These are phyloP conservation scores for Globisporangium acanthophoron DNA, from an alignment of 352 stramenopile species.

Conservation along the genomic window DNA sequence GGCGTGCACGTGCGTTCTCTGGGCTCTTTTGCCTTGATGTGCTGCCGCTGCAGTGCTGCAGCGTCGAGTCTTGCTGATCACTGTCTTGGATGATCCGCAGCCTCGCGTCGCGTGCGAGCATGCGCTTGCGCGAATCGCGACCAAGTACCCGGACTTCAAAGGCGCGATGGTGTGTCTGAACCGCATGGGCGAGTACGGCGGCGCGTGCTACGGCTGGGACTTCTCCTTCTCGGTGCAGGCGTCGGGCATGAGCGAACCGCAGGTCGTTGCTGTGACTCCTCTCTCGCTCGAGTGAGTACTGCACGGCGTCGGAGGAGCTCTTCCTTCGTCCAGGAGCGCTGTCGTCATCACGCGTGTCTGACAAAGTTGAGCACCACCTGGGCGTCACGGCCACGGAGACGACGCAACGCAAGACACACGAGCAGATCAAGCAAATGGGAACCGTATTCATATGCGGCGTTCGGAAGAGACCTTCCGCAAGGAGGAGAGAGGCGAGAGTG, in stretches of 20 bases:
- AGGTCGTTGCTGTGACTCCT: constrained; percentile 47
- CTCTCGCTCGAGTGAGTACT: constrained; percentile 22
- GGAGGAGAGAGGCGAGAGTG: neutral
- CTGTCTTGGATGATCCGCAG: constrained; percentile 14
- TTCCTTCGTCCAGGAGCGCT: neutral
- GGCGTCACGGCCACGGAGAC: neutral
- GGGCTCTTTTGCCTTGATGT: neutral
- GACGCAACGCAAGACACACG: no score
- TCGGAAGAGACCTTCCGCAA: neutral
- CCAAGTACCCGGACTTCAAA: constrained; percentile 54
- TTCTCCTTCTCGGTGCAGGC: constrained; percentile 70
- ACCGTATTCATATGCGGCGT: neutral
- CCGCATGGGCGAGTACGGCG: constrained; percentile 61
- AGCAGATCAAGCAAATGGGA: neutral
- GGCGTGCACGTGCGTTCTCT: constrained; percentile 52
- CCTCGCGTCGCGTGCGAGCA: constrained; percentile 52
- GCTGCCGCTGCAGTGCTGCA: neutral
- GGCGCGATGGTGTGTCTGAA: constrained; percentile 81
- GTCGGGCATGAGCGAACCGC: constrained; percentile 39
- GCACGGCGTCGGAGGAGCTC: neutral
- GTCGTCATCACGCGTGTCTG: no score
- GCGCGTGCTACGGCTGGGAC: constrained; percentile 64
- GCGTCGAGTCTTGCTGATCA: neutral
- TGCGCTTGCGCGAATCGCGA: constrained; percentile 46
- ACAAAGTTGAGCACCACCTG: neutral